Evolutionary conservation across 495 filamentous ascomycete genomes (phyloP).

Genomic region (Aspergillus mulundensis): DNA sequence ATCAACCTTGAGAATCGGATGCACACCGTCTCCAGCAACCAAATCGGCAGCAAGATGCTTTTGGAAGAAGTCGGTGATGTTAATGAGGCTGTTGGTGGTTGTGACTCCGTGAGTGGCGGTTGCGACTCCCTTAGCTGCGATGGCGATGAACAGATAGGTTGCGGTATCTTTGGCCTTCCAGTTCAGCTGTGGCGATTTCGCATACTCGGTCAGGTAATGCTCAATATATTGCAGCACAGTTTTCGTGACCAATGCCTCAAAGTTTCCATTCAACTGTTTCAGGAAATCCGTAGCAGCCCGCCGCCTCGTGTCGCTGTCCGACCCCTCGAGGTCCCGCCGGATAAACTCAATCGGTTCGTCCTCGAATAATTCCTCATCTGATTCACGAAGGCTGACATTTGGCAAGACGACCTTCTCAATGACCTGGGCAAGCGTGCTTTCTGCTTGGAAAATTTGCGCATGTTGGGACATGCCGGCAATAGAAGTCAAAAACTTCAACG

Average conservation of each 20-base stretch:
- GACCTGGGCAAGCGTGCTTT: constrained; percentile 69
- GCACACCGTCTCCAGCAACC: constrained; percentile 55
- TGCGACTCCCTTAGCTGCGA: constrained; percentile 83
- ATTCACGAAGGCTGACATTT: constrained; percentile 83
- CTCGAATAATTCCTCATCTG: constrained; percentile 93
- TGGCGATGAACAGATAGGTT: constrained; percentile 88
- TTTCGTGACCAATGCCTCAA: constrained; percentile 75
- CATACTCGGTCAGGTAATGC: constrained; percentile 68
- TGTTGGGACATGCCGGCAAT: constrained; percentile 72
- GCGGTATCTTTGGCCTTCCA: constrained; percentile 99
- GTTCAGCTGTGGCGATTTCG: constrained; percentile 61
- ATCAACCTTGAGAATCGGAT: constrained; percentile 91
- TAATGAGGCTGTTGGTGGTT: constrained; percentile 76
- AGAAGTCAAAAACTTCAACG: constrained; percentile 88
- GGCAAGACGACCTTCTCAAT: constrained; percentile 94
- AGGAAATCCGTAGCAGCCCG: constrained; percentile 93
- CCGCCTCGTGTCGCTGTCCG: constrained; percentile 87
- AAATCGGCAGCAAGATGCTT: constrained; percentile 83
- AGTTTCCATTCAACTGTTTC: constrained; percentile 78
- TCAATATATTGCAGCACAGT: constrained; percentile 79
- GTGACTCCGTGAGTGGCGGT: constrained; percentile 84
- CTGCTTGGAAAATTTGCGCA: constrained; percentile 79
- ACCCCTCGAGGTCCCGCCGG: constrained; percentile 89
- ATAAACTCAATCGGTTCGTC: constrained; percentile 99
- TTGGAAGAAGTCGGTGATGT: constrained; percentile 90